Evolutionary conservation across 2,329 filamentous ascomycete genomes (phyloP), one percentile per base, ranked within the genome.

Genomic region (Tolypocladium tropicale): DNA sequence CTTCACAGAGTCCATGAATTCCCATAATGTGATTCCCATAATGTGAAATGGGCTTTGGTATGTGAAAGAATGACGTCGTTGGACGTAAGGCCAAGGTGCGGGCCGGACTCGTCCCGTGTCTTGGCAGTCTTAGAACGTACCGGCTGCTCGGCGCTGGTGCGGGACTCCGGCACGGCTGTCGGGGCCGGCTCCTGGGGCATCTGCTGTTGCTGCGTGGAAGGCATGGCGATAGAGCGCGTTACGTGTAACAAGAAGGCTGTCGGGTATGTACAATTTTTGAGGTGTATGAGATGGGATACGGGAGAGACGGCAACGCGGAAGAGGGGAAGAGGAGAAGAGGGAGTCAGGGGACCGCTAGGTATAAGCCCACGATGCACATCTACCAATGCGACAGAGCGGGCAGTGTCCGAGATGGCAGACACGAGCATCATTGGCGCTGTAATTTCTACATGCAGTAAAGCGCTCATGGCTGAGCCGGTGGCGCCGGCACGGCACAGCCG

Each of bases 151-250:
- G 63, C 55, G 61, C 63, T 70, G 52, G 61, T 54, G 55, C 61
- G 66, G 32, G 57, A 60, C 39, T 62, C 57, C 43, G 67, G 59
- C 37, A 64, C 59, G 48, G 65, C 63, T 46, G 61, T 62, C 39
- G 68, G 68, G 53, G 66, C 67, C 39, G 68, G 69, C 62, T 71
- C 65, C 53, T 60, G 61, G 58, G 65, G 63, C 65, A 71, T 70
- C 55, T 71, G 69, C 53, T 60, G 60, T 51, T 60, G 51, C 14
- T 53, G 43, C 23, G 23, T 30, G 43, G 43, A 16, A 10, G 43
- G 16, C 43, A 48, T 48, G 43, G 21, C 21, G 21, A 48, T 30
- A 1, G 41, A n/a, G 18, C n/a, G n/a, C n/a, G n/a, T n/a, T n/a
- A n/a, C n/a, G n/a, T n/a, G n/a, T n/a, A n/a, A n/a, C n/a, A n/a